A percentile compares a stretch with the other conserved stretches of the same genome.
phyloP scores from a whole-genome alignment of 2,329 filamentous ascomycete genomes.

The Cordyceps cateniannulata region DNA sequence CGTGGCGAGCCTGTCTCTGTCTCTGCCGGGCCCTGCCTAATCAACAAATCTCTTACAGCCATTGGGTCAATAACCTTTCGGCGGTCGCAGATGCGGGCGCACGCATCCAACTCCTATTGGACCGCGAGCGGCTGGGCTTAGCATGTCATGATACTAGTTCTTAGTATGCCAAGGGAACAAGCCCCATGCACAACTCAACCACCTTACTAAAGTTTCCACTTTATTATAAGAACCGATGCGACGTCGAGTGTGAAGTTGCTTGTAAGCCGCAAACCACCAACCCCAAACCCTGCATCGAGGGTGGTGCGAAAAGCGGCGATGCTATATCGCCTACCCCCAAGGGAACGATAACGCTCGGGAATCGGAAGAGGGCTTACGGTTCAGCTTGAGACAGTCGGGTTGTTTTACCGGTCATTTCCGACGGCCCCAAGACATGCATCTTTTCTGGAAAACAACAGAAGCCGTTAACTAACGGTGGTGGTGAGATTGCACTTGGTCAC shows the following conservation, averaged over 20 bases:
- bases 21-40: too few relatives aligned
- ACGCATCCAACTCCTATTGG: constrained; percentile 2
- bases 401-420: constrained; percentile 3
- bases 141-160: constrained; percentile 5
- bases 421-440: background rate
- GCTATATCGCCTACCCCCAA: too few relatives aligned
- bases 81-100: background rate
- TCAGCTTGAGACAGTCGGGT: background rate
- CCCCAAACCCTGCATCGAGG: constrained; percentile 1
- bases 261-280: constrained; percentile 10
- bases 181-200: constrained; percentile 2
- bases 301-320: background rate
- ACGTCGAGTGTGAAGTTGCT: background rate
- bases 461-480: too few relatives aligned
- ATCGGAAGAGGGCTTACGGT: background rate
- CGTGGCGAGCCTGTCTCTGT: background rate
- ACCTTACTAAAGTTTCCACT: constrained; percentile 12
- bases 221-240: constrained; percentile 9
- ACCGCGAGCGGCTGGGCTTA: background rate
- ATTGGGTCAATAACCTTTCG: background rate
- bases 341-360: constrained; percentile 4
- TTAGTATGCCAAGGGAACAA: constrained; percentile 10
- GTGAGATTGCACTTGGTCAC: background rate
- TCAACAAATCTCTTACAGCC: too few relatives aligned
- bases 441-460: background rate